Evolutionary conservation across 768 basidiomycete genomes (phyloP), one percentile per base, ranked within the genome.

Genomic region (Leccinum longicurvipes): DNA sequence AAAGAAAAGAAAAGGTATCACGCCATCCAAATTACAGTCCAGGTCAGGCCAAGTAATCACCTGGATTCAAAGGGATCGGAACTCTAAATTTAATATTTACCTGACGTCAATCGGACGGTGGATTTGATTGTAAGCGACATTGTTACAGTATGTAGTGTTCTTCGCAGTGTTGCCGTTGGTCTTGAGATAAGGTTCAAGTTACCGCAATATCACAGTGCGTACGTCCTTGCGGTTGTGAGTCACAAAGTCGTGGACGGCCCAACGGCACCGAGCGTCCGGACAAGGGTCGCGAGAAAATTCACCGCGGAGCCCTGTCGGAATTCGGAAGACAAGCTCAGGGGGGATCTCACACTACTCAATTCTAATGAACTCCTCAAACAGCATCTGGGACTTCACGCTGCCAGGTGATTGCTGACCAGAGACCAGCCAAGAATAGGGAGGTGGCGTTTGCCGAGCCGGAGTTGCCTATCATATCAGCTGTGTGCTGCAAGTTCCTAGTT

Each of bases 31-130:
- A 39, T 39, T 19, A 39, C 36, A 39, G 36, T 39, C 36, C 9
- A 39, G 36, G 36, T 4, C 34, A n/a, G 34, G 17, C n/a, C 36
- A 39, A 36, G 17, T 36, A 23, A n/a, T n/a, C 53, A 76, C 76
- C 76, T 61, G 73, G 19, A 53, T 42, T 32, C 41, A 47, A n/a
- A n/a, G 51, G n/a, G 34, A 15, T 34, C 46, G 51, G 42, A 59
- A 59, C 60, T 44, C 44, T 56, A 59, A 56, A 41, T 41, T 19
- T 12, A 41, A 19, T 11, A 41, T 41, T 41, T 55, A 76, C 76
- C 76, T 61, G 73, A 73, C 58, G 71, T 63, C 49, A 76, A 67
- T 48, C 57, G 67, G 45, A 74, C 59, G 10, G 67, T 63, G 19
- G 72, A 69, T 28, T 67, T 60, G 47, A 75, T 64, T 29, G 66